Base-by-base conservation (phyloP, 805 yeast genomes). In the Ogataea ganodermae region DNA sequence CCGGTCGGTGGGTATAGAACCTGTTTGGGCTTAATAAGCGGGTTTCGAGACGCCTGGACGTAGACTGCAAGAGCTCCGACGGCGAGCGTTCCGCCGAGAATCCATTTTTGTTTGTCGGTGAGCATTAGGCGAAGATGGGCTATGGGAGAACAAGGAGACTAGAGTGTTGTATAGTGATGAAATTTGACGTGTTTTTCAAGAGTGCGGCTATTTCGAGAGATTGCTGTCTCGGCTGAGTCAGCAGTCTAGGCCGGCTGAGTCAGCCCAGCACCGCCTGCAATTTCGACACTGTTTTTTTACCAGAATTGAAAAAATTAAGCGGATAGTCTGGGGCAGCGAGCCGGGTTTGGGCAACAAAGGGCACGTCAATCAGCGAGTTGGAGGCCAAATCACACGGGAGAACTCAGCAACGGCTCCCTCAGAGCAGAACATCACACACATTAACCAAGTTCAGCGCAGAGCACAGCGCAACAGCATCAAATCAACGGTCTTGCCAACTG, bases 1-100 rank as follows among this genome's bases (percentile, higher is more conserved):
- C 57, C 27, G 3, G 60, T 44, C 9, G 76, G 75, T 2, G 76
- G 76, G 40, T 70, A 69, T 12, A 71, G 47, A 7, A 70, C 59
- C 4, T 51, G 49, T 23, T 55, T 57, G 8, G 67, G 65, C 26
- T 58, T 62, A n/a, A 69, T 60, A 13, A 55, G 12, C n/a, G 66
- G 64, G 12, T 45, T 47, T 27, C 54, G 57, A 1, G 62, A 56
- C 1, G 65, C 46, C 42, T 64, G 68, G 10, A 59, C 45, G 38
- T 51, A 57, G 10, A 63, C 42, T 2, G 65, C 66, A 6, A 57
- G 5, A 2, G 60, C 60, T 2, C 62, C 63, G 14, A 62, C 36
- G 1, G 55, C 43, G 8, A 64, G 16, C 0, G 67, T 55, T 6
- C 63, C 65, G 9, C 63, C 68, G 18, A 63, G 45, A 8, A 63